Percentiles rank a stretch among this genome's conserved stretches.
phyloP scores from a whole-genome alignment of 2,329 filamentous ascomycete species.

The Xylariaceae sp. region DNA sequence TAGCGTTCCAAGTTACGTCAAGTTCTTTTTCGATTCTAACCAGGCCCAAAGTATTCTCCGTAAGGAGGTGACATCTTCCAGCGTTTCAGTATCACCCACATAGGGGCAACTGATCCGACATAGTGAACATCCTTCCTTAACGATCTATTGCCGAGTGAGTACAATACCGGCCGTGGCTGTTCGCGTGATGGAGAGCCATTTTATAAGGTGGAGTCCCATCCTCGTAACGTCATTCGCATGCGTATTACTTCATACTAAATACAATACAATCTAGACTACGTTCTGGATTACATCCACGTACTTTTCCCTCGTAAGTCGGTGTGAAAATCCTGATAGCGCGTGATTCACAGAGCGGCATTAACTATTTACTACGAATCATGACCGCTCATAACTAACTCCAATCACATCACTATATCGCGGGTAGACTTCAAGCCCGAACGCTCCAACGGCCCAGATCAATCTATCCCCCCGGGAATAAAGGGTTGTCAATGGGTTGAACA shows the following conservation, averaged over 20 bases:
- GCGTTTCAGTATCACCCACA: slow-evolving; percentile 14
- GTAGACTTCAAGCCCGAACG: no score
- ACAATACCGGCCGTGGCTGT: background rate
- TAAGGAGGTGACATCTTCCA: background rate
- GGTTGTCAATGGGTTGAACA: no score
- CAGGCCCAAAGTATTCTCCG: background rate
- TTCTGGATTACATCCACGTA: no score
- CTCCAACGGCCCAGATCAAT: no score
- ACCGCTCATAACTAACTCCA: no score
- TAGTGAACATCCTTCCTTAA: background rate
- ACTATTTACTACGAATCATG: background rate
- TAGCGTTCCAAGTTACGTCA: slow-evolving; percentile 18
- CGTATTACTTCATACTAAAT: slow-evolving; percentile 3
- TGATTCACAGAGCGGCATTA: background rate
- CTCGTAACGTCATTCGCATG: slow-evolving; percentile 22
- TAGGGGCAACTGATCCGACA: slow-evolving; percentile 1
- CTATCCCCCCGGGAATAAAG: background rate
- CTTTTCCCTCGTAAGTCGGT: background rate
- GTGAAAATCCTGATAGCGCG: background rate
- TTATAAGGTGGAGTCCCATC: background rate
- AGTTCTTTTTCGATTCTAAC: slow-evolving; percentile 1
- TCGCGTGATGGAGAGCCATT: background rate
- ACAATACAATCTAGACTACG: no score
- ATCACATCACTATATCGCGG: no score
- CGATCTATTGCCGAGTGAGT: background rate